Percentiles rank a stretch among this genome's conserved stretches.
phyloP scores from a whole-genome alignment of 768 basidiomycete species.

The Suillus americanus region DNA sequence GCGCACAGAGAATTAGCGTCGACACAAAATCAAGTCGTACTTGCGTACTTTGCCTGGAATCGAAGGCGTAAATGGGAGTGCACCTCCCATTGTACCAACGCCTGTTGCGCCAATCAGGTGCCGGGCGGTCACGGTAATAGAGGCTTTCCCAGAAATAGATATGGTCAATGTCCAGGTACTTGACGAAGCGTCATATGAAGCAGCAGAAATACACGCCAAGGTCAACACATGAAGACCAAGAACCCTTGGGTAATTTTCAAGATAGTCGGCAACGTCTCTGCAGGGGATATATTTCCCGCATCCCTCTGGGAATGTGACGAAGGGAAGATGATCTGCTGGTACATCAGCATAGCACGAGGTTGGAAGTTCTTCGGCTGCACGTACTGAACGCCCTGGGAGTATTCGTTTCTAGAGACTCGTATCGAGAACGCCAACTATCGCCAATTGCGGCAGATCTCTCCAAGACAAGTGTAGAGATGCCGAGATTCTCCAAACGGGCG shows the following conservation, averaged over 20 bases:
- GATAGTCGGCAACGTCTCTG: slow-evolving; percentile 11
- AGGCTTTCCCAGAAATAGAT: background rate
- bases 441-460: slow-evolving; percentile 63
- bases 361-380: background rate
- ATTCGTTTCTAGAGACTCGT: slow-evolving; percentile 47
- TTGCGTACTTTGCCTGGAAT: slow-evolving; percentile 1
- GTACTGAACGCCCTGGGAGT: slow-evolving; percentile 11
- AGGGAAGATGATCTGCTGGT: slow-evolving; percentile 8
- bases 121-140: background rate
- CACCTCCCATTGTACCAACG: slow-evolving; percentile 1
- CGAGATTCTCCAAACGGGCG: slow-evolving; percentile 41
- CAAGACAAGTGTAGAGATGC: slow-evolving; percentile 50
- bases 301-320: slow-evolving; percentile 5
- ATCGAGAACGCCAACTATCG: slow-evolving; percentile 65
- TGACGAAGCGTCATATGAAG: background rate
- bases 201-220: background rate
- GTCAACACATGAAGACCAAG: slow-evolving; percentile 11
- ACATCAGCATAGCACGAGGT: background rate
- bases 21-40: background rate
- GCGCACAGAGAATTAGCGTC: background rate
- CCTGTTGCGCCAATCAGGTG: slow-evolving; percentile 7
- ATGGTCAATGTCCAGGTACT: slow-evolving; percentile 4
- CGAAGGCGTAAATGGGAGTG: background rate
- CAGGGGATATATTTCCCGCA: background rate
- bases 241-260: slow-evolving; percentile 11